phyloP scores from a whole-genome alignment of 1,284 basidiomycete genomes.

The Ganoderma boninense region DNA sequence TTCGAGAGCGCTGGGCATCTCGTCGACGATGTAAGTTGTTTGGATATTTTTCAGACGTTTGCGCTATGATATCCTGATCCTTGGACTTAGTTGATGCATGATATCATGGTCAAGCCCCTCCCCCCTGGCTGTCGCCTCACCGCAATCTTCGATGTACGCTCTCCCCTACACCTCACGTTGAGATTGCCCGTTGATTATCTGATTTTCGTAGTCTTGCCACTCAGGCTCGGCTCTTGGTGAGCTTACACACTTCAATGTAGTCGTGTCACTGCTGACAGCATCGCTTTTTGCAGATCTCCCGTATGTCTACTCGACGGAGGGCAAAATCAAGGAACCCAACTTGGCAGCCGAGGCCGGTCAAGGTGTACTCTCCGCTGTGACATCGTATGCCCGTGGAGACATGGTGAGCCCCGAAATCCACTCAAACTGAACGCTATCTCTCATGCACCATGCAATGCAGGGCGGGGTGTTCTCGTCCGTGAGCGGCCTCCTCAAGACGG shows the following conservation, averaged over 20 bases:
- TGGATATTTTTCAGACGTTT: not conserved
- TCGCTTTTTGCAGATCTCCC: conserved; percentile 45
- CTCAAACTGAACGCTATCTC: not conserved
- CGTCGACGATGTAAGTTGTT: conserved; percentile 78
- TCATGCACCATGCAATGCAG: conserved; percentile 19
- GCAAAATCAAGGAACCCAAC: conserved; percentile 94
- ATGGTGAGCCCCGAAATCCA: conserved; percentile 45
- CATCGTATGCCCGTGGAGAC: conserved; percentile 81
- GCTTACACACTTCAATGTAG: conserved; percentile 12
- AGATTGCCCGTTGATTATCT: conserved; percentile 38
- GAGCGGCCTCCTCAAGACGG: conserved; percentile 49
- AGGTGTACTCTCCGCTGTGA: conserved; percentile 73
- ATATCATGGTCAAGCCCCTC: conserved; percentile 77
- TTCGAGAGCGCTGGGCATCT: conserved; percentile 77
- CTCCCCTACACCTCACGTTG: conserved; percentile 29
- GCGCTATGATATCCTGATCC: not conserved
- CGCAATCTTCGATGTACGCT: conserved; percentile 83
- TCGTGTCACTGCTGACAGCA: not conserved
- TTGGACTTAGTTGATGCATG: conserved; percentile 65
- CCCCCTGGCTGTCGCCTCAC: conserved; percentile 89
- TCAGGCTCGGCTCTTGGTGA: conserved; percentile 54
- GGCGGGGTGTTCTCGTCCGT: conserved; percentile 70
- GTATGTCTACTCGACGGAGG: conserved; percentile 85
- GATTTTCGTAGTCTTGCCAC: conserved; percentile 52
- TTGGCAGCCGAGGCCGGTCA: conserved; percentile 81